Evolutionary conservation across 768 basidiomycete species (phyloP), one percentile per base, ranked within the genome.

Genomic region (Nidularia pulvinata): DNA sequence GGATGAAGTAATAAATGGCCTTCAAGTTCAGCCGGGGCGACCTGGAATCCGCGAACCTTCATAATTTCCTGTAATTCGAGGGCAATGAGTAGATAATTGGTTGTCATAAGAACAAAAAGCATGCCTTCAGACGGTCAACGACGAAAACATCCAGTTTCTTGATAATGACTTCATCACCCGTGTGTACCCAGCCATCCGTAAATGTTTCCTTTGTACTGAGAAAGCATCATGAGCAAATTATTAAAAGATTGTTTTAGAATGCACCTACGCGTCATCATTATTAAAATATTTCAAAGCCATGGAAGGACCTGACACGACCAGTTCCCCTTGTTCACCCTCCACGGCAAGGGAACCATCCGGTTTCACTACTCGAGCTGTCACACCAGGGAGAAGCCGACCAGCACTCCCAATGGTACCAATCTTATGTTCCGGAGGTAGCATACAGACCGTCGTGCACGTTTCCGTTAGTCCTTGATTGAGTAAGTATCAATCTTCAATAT

Each of bases 91-190:
- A 34, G 48, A 39, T 34, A 32, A 43, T 39, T 45, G 22, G 22
- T 48, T 16, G 13, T 33, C 43, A 7, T 16, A 13, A 16, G 1
- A 46, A 22, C n/a, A 45, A 33, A 11, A 37, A 14, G 11, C 57
- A n/a, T 58, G 85, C 87, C 78, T 90, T 91, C 52, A 89, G 65
- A 25, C 89, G 82, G 64, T 91, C 89, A 10, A 91, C 81, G 30
- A 91, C 72, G 60, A 82, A 89, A 1, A 90, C 62, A 56, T 90
- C 86, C 9, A 78, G 75, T 49, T 82, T 73, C 56, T 71, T 78
- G 56, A 88, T 81, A 61, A 90, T 76, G 37, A 89, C 88, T 64
- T 89, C 86, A 60, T 89, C 88, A 1, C 87, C 88, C 0, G 86
- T 89, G 34, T 78, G 79, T 25, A 88, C 80, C 86, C 86, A 85